Base-by-base conservation (phyloP, 2,329 filamentous ascomycete genomes). In the Lojkania enalia region DNA sequence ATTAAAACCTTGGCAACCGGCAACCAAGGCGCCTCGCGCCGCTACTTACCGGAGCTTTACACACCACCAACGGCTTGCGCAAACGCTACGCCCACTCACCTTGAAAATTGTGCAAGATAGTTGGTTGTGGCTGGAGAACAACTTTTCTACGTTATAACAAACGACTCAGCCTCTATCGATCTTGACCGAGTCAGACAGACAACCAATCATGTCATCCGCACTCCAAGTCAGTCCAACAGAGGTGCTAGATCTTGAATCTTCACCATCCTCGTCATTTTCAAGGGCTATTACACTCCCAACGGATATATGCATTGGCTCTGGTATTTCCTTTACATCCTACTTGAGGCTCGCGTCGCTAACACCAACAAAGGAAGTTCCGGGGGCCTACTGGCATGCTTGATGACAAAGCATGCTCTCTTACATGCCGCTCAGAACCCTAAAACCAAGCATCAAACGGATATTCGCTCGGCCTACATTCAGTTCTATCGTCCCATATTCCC, bases 401-500 rank as follows among this genome's bases (percentile, higher is more conserved):
- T 41, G 38, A 31, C 38, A 4, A 32, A 41, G 15, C 25, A 41
- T 23, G 38, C 18, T 14, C 12, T 32, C 25, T 20, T 21, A 13
- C 15, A 41, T 15, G 38, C 38, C 2, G 25, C 38, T 9, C 25
- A 19, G 21, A 18, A 41, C 16, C 14, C 25, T 2, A 41, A 41
- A 31, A 31, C 18, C 25, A 20, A 20, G 25, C 9, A 33, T 33
- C 38, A 41, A 18, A 41, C 25, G 20, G 38, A 41, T 15, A 25
- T 41, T 32, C 38, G 38, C 18, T 32, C 38, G 16, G 20, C 38
- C 20, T 18, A 41, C 16, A 16, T 41, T 14, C 38, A 41, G 9
- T 41, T 41, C 18, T 41, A 32, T 32, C 38, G 38, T 20, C 38
- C 38, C 12, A 31, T 41, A 21, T 32, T 41, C 19, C 38, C 38